Percentiles rank a stretch among this genome's conserved stretches.
Evolutionary conservation across 2,329 filamentous ascomycete genomes (phyloP).

Genomic region (Aureobasidium musti): DNA sequence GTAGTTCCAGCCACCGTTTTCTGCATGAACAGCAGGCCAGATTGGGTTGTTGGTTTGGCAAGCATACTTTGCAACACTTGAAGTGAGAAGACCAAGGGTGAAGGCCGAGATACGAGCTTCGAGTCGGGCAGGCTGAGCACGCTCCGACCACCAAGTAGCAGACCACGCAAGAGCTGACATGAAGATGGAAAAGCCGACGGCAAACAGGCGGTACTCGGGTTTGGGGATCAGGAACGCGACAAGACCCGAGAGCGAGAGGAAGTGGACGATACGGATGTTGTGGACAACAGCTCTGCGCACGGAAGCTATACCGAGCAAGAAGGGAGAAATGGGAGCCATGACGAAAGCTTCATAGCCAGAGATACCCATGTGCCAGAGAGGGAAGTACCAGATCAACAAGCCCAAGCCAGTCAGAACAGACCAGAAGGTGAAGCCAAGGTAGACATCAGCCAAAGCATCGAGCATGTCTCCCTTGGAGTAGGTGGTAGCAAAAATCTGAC

Average conservation of each 20-base stretch:
- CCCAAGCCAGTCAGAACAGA: slow-evolving; percentile 88
- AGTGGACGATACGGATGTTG: slow-evolving; percentile 67
- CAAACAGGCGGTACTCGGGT: slow-evolving; percentile 75
- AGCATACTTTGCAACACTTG: slow-evolving; percentile 86
- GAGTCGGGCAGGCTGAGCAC: slow-evolving; percentile 70
- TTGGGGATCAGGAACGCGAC: slow-evolving; percentile 74
- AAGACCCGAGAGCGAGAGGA: slow-evolving; percentile 81
- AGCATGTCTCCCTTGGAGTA: slow-evolving; percentile 75
- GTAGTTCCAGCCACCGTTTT: slow-evolving; percentile 91
- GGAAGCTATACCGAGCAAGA: slow-evolving; percentile 70
- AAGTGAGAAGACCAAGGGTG: slow-evolving; percentile 77
- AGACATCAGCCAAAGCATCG: slow-evolving; percentile 83
- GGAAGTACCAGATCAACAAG: slow-evolving; percentile 90
- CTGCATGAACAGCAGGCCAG: slow-evolving; percentile 89
- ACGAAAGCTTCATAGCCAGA: slow-evolving; percentile 92
- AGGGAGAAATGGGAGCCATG: slow-evolving; percentile 78
- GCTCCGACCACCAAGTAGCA: slow-evolving; percentile 77
- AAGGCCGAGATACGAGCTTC: slow-evolving; percentile 82
- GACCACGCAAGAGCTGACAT: slow-evolving; percentile 83
- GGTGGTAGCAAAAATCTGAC: slow-evolving; percentile 66
- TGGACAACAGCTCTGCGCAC: slow-evolving; percentile 68
- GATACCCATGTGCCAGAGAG: slow-evolving; percentile 98
- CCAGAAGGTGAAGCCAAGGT: slow-evolving; percentile 96
- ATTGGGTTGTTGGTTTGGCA: slow-evolving; percentile 94
- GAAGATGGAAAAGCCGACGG: slow-evolving; percentile 76